A percentile compares a stretch with the other conserved stretches of the same genome.
phyloP scores from a whole-genome alignment of 1,284 basidiomycete species.

The Trichosporon sp. region DNA sequence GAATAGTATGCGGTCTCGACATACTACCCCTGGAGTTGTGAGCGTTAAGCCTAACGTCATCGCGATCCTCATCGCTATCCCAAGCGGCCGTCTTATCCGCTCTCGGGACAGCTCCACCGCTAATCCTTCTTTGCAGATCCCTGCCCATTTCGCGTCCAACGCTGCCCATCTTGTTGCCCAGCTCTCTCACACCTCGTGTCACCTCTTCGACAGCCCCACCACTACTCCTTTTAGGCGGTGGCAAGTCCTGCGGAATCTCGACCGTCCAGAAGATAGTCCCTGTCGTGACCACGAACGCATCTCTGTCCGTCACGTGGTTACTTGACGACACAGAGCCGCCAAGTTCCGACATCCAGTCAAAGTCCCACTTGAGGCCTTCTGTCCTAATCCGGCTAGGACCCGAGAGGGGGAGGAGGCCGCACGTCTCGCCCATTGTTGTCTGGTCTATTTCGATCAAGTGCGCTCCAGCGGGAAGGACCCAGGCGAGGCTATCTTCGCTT shows the following conservation, averaged over 20 bases:
- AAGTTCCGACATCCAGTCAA: constrained; percentile 67
- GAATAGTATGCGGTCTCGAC: not conserved
- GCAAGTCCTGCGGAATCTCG: constrained; percentile 49
- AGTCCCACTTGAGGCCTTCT: constrained; percentile 80
- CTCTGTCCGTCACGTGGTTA: constrained; percentile 69
- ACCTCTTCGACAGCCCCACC: constrained; percentile 19
- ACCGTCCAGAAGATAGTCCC: constrained; percentile 84
- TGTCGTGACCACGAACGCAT: constrained; percentile 61
- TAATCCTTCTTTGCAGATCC: constrained; percentile 5
- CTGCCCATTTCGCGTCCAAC: constrained; percentile 4
- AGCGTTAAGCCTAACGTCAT: not conserved
- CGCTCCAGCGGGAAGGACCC: constrained; percentile 78
- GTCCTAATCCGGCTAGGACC: constrained; percentile 69
- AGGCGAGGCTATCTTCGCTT: constrained; percentile 80
- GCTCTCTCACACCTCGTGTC: constrained; percentile 15
- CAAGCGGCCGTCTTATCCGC: not conserved
- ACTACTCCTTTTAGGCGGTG: constrained; percentile 25
- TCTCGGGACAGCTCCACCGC: not conserved
- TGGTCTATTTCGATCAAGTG: constrained; percentile 73
- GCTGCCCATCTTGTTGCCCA: constrained; percentile 5
- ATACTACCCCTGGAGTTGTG: not conserved
- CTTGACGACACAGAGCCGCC: constrained; percentile 81
- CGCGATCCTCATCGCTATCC: not conserved
- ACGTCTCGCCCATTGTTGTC: constrained; percentile 70
- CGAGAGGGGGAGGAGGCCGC: constrained; percentile 87